Evolutionary conservation across 352 stramenopile genomes (phyloP).

Genomic region (Phytophthora megakarya): DNA sequence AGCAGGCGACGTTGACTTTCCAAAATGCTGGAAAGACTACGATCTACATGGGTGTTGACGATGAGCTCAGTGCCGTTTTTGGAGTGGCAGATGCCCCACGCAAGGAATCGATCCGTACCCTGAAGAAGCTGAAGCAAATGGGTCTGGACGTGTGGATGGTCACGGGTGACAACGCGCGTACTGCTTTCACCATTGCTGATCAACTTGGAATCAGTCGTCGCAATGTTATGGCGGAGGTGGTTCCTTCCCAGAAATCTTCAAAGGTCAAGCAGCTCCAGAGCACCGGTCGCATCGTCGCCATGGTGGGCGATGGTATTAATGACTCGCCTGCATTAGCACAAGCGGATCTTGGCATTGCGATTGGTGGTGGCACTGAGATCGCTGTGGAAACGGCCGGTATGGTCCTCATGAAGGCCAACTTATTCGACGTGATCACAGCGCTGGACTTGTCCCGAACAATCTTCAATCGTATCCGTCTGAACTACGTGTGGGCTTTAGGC

Average conservation of each 20-base stretch:
- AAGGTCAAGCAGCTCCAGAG: conserved; percentile 93
- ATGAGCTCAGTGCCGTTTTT: conserved; percentile 77
- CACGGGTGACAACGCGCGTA: conserved; percentile 98
- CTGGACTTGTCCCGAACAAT: conserved; percentile 96
- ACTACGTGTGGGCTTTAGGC: conserved; percentile 97
- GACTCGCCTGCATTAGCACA: conserved; percentile 97
- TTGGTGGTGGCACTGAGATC: conserved; percentile 96
- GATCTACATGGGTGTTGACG: conserved; percentile 94
- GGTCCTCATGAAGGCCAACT: conserved; percentile 89
- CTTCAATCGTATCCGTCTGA: conserved; percentile 96
- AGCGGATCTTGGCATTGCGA: conserved; percentile 97
- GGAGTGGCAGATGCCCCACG: conserved; percentile 89
- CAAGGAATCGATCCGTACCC: conserved; percentile 88
- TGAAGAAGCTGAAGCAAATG: conserved; percentile 92
- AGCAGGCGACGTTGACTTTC: conserved; percentile 80
- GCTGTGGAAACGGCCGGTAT: conserved; percentile 97
- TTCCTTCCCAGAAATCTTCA: conserved; percentile 95
- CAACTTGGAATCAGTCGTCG: conserved; percentile 92
- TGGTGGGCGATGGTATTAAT: conserved; percentile 99
- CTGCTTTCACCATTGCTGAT: conserved; percentile 92
- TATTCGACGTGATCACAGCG: conserved; percentile 95
- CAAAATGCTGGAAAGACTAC: conserved; percentile 94
- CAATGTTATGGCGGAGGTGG: conserved; percentile 95
- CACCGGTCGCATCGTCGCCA: conserved; percentile 89
- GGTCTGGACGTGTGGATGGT: conserved; percentile 97